Conservation (phyloP, 176 grass and related monocot species). For the Tillandsia leiboldiana region DNA sequence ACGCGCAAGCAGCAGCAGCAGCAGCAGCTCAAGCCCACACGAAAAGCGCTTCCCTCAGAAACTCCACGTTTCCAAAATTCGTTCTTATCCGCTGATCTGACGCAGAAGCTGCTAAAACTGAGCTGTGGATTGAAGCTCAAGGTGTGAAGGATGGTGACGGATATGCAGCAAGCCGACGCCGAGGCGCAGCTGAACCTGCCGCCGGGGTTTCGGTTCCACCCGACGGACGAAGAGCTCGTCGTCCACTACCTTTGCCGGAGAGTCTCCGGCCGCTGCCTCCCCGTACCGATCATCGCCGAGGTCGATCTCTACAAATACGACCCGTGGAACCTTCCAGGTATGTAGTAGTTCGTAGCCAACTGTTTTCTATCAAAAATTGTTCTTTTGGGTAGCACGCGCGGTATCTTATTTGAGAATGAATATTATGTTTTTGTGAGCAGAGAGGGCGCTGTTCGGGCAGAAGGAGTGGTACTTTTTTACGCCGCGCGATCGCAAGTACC, state of each 20-base stretch:
- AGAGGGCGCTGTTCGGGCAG: constrained; percentile 18
- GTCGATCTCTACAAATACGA: constrained; percentile 18
- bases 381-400: too few relatives aligned
- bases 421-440: not conserved
- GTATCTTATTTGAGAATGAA: too few relatives aligned
- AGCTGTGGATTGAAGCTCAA: not conserved
- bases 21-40: too few relatives aligned
- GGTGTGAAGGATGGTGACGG: not conserved
- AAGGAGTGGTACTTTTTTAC: constrained; percentile 28
- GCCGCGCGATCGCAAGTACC: constrained; percentile 22
- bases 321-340: constrained; percentile 27
- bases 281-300: constrained; percentile 16
- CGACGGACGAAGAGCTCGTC: constrained; percentile 26
- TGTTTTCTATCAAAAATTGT: too few relatives aligned
- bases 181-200: constrained; percentile 27
- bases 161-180: constrained; percentile 1
- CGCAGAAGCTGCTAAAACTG: too few relatives aligned
- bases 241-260: constrained; percentile 20
- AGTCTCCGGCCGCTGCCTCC: not conserved
- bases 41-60: too few relatives aligned
- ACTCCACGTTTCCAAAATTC: too few relatives aligned
- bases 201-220: constrained; percentile 24
- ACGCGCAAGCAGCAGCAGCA: too few relatives aligned
- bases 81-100: too few relatives aligned
- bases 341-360: too few relatives aligned